These are phyloP conservation scores for Paraglomus occultum DNA, from an alignment of 192 early-diverging fungal genomes.

Conservation along the genomic window DNA sequence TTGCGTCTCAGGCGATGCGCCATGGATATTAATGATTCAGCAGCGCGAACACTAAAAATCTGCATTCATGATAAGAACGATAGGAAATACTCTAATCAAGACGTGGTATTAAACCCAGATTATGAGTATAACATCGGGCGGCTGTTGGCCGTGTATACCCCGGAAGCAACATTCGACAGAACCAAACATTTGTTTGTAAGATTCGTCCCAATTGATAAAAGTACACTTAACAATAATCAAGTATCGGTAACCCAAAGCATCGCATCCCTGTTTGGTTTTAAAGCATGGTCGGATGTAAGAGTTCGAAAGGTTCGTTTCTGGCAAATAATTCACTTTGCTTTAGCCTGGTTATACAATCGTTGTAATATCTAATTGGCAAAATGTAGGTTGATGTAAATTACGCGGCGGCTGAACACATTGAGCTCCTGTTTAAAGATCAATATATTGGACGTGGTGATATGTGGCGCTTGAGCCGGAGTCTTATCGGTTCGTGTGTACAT, in stretches of 20 bases:
- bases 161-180: conserved; percentile 29
- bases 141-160: conserved; percentile 60
- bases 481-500: conserved; percentile 73
- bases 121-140: conserved; percentile 58
- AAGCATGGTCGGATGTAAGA: conserved; percentile 57
- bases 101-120: conserved; percentile 72
- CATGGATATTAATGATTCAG: too few relatives aligned
- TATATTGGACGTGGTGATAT: conserved; percentile 92
- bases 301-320: conserved; percentile 52
- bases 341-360: not conserved
- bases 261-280: conserved; percentile 61
- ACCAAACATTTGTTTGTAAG: conserved; percentile 51
- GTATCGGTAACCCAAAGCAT: conserved; percentile 45
- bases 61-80: too few relatives aligned
- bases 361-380: not conserved
- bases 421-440: conserved; percentile 85
- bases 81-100: conserved; percentile 48
- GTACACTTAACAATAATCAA: conserved; percentile 31
- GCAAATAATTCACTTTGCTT: not conserved
- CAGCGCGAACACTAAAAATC: too few relatives aligned
- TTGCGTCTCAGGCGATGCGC: too few relatives aligned
- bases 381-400: conserved; percentile 61
- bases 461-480: conserved; percentile 78
- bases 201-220: conserved; percentile 49
- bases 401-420: conserved; percentile 78